phyloP scores from a whole-genome alignment of 108 stramenopile species.

The Parmales sp. region DNA sequence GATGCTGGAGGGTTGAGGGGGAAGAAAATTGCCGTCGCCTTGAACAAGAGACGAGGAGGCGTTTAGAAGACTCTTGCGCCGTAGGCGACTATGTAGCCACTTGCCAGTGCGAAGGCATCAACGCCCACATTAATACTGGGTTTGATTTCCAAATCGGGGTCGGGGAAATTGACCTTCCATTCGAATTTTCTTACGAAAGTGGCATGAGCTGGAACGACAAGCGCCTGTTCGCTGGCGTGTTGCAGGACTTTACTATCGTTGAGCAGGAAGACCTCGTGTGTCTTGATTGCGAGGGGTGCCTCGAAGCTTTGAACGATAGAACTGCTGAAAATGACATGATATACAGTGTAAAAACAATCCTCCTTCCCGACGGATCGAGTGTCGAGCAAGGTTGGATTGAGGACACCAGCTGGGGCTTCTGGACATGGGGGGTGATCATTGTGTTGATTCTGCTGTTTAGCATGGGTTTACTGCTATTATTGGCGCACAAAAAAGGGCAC shows the following conservation, averaged over 20 bases:
- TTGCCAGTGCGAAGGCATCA: constrained; percentile 1
- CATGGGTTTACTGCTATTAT: too few relatives aligned
- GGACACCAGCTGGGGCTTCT: not conserved
- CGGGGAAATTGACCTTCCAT: not conserved
- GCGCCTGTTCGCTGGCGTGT: not conserved
- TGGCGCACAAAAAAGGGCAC: too few relatives aligned
- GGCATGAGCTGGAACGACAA: not conserved
- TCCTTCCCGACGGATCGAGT: not conserved
- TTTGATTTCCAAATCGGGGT: not conserved
- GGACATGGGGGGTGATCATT: not conserved
- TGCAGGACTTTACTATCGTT: not conserved
- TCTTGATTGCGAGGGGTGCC: constrained; percentile 6
- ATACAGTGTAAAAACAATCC: not conserved
- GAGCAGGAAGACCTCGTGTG: constrained; percentile 1
- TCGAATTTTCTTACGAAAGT: not conserved
- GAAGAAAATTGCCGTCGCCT: not conserved
- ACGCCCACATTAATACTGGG: not conserved
- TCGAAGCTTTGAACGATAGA: not conserved
- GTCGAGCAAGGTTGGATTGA: not conserved
- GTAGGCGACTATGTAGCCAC: not conserved
- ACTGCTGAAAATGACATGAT: not conserved
- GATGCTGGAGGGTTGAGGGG: constrained; percentile 6
- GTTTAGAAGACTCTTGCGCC: not conserved
- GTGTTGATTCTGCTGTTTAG: too few relatives aligned
- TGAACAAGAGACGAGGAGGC: not conserved